Evolutionary conservation across 768 basidiomycete genomes (phyloP), one percentile per base, ranked within the genome.

Genomic region (Psilocybe sp.): DNA sequence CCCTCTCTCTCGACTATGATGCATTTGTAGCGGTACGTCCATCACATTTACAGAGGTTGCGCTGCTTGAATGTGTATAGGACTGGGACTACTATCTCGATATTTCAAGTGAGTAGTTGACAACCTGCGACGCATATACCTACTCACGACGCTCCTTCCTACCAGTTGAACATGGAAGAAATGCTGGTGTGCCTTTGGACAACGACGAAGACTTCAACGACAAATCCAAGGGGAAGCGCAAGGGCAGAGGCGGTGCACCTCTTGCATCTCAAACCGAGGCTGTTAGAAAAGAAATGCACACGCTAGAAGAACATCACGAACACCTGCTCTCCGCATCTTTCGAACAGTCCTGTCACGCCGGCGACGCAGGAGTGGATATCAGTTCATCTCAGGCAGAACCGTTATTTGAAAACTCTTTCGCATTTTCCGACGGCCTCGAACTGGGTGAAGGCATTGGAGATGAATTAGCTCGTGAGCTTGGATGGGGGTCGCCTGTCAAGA

Each of bases 391-490:
- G 49, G 61, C 63, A 5, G 79, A 70, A 10, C 74, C 64, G 14
- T 71, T 66, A 12, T 78, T 83, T 36, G 82, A 84, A 52, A 75
- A 79, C 37, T 71, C 80, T 35, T 76, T 85, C 45, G 68, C 60
- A 2, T 65, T 72, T 8, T 73, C 77, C 15, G 86, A 81, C 47
- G 82, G 72, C 16, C 58, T 83, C 18, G 86, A 81, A 52, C 60
- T 84, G n/a, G 78, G 73, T 4, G 82, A 77, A 19, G 60, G 58
- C 18, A 64, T 91, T 14, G 78, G 73, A 6, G 82, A 77, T 40
- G 89, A 91, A 57, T 69, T 92, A 20, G 87, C 85, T 7, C 76
- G 74, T 53, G 89, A 92, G 57, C 72, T 92, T 2, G 89, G 88
- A 28, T 90, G 89, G 87, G 80, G 23, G 23, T 28, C 23, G 23